Percentiles rank a stretch among this genome's conserved stretches.
Conservation (phyloP, 345 rosid species). For the Eucalyptus sp. region DNA sequence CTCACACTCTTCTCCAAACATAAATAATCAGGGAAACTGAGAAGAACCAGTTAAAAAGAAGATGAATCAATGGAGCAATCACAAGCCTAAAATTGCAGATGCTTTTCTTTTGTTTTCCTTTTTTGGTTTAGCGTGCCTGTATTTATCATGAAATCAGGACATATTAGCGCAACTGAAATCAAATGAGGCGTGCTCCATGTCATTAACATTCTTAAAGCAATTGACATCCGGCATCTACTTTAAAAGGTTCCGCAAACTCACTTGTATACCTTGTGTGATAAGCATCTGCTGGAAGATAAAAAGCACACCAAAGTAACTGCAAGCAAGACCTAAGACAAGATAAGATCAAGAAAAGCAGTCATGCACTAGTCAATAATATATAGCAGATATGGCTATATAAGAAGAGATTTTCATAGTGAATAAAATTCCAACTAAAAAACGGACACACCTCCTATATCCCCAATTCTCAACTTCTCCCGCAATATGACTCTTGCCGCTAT, state of each 20-base stretch:
- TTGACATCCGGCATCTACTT: not conserved
- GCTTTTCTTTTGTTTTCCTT: not conserved
- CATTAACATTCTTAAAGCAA: not conserved
- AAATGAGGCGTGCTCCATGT: not conserved
- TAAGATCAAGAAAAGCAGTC: conserved; percentile 1
- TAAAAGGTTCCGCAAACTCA: conserved; percentile 56
- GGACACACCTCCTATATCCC: conserved; percentile 60
- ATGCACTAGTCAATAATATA: not conserved
- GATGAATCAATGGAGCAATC: not conserved
- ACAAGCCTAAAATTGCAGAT: not conserved
- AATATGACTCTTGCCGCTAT: conserved; percentile 59
- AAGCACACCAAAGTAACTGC: conserved; percentile 82
- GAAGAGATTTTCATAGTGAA: not conserved
- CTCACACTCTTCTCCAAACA: not conserved
- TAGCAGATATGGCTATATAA: not conserved
- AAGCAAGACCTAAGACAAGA: conserved; percentile 66
- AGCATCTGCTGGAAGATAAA: conserved; percentile 63
- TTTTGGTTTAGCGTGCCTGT: not conserved
- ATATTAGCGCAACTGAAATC: not conserved
- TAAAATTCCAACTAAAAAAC: not conserved
- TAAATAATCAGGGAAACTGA: not conserved
- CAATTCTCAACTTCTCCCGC: conserved; percentile 63
- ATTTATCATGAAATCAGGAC: not conserved
- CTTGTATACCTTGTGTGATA: conserved; percentile 85
- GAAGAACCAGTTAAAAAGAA: not conserved